phyloP scores from a whole-genome alignment of 1,284 basidiomycete genomes.

The Sporisorium scitamineum region DNA sequence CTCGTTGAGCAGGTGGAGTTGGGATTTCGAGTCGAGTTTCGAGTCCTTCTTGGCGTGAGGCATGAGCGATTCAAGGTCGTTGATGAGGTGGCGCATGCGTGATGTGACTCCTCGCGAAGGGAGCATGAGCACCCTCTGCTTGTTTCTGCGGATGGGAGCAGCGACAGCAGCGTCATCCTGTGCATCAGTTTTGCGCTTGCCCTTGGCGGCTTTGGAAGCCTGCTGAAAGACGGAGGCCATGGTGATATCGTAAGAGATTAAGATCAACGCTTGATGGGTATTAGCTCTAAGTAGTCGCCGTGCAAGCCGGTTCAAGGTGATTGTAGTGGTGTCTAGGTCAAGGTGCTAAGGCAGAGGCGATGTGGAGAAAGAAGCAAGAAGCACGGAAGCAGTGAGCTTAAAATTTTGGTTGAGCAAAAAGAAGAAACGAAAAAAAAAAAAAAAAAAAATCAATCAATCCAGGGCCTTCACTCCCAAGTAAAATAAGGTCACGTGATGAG shows the following conservation, averaged over 20 bases:
- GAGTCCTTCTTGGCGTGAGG: constrained; percentile 91
- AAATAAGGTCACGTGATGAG: not conserved
- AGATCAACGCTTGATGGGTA: too few species aligned
- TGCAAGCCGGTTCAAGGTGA: not conserved
- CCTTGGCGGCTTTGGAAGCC: constrained; percentile 50
- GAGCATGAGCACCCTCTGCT: constrained; percentile 83
- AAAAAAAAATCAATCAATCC: not conserved
- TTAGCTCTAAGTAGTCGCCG: not conserved
- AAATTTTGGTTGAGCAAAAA: not conserved
- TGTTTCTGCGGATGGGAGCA: constrained; percentile 67
- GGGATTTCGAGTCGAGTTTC: constrained; percentile 91
- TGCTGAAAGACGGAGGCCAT: constrained; percentile 57
- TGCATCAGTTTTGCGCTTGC: constrained; percentile 54
- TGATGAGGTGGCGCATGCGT: constrained; percentile 97
- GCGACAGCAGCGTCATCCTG: constrained; percentile 23
- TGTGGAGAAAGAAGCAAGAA: too few species aligned
- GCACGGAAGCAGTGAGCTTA: not conserved
- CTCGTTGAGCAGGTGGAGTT: constrained; percentile 92
- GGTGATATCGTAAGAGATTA: too few species aligned
- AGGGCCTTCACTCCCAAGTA: not conserved
- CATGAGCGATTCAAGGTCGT: constrained; percentile 87
- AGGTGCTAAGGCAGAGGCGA: not conserved
- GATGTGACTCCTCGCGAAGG: constrained; percentile 95
- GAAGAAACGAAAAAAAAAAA: not conserved
- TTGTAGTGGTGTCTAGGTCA: too few species aligned